Evolutionary conservation across 768 basidiomycete genomes (phyloP).

Genomic region (Serendipita indica): DNA sequence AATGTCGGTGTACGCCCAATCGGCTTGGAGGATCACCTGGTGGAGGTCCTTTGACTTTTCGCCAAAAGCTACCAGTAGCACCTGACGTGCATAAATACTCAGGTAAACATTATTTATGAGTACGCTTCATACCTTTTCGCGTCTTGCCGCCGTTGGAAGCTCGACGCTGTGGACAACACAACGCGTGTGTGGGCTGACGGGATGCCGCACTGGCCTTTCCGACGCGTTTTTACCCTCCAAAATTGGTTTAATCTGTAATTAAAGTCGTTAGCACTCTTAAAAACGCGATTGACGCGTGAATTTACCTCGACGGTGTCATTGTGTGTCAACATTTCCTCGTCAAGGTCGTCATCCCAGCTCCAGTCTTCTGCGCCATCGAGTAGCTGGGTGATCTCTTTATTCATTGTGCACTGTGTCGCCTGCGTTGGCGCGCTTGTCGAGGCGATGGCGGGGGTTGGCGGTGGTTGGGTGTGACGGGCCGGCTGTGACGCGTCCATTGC

Average conservation of each 20-base stretch:
- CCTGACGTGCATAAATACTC: slow-evolving; percentile 23
- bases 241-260: too few relatives aligned
- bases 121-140: slow-evolving; percentile 17
- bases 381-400: slow-evolving; percentile 31
- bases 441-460: neutral
- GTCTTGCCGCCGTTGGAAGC: slow-evolving; percentile 17
- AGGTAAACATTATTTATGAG: slow-evolving; percentile 30
- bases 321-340: slow-evolving; percentile 19
- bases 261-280: too few relatives aligned
- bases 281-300: too few relatives aligned
- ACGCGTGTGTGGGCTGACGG: slow-evolving; percentile 31
- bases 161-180: slow-evolving; percentile 39
- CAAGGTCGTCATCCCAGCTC: slow-evolving; percentile 46
- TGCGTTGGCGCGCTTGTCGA: neutral
- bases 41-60: slow-evolving; percentile 26
- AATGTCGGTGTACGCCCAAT: slow-evolving; percentile 59
- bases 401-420: neutral
- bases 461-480: too few relatives aligned
- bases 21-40: slow-evolving; percentile 49
- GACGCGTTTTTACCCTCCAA: too few relatives aligned
- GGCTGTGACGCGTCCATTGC: neutral
- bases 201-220: too few relatives aligned
- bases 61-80: slow-evolving; percentile 35
- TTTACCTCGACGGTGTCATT: neutral
- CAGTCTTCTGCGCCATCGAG: slow-evolving; percentile 55